Conservation (phyloP, 1,139 yeast species). For the Hansenula sp. region DNA sequence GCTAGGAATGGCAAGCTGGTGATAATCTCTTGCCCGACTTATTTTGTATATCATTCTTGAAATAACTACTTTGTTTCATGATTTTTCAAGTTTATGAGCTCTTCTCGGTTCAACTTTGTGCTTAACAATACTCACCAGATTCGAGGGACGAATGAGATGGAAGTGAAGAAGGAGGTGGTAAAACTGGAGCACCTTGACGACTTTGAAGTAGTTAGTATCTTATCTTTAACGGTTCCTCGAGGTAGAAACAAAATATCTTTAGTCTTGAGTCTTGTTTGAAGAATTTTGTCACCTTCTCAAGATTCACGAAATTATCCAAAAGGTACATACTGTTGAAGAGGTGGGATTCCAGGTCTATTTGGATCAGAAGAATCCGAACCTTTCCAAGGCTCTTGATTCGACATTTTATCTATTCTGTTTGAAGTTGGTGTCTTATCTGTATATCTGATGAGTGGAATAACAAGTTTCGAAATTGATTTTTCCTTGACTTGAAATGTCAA, state of each 20-base stretch:
- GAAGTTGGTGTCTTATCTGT: background rate
- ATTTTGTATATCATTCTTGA: background rate
- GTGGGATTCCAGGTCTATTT: constrained; percentile 18
- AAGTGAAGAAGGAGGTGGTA: constrained; percentile 25
- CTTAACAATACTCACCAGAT: constrained; percentile 14
- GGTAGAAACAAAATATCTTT: no score
- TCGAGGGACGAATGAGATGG: constrained; percentile 19
- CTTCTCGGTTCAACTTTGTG: background rate
- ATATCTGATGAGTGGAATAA: background rate
- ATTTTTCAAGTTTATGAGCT: background rate
- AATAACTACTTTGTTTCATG: no score
- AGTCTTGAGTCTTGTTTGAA: background rate
- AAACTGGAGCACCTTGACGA: constrained; percentile 28
- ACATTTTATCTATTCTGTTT: background rate
- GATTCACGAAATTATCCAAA: no score
- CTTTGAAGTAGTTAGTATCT: constrained; percentile 16
- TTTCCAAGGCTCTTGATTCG: constrained; percentile 14
- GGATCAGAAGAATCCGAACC: constrained; percentile 9
- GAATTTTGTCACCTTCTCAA: no score
- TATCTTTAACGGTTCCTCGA: background rate
- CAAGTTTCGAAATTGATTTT: background rate
- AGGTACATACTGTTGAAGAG: constrained; percentile 22
- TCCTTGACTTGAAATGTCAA: background rate
- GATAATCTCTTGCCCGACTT: background rate
- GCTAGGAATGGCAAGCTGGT: background rate